Percentiles rank a stretch among this genome's conserved stretches.
These are phyloP conservation scores for Leccinum griseonigrum DNA, from an alignment of 1,284 basidiomycete genomes.

Conservation along the genomic window DNA sequence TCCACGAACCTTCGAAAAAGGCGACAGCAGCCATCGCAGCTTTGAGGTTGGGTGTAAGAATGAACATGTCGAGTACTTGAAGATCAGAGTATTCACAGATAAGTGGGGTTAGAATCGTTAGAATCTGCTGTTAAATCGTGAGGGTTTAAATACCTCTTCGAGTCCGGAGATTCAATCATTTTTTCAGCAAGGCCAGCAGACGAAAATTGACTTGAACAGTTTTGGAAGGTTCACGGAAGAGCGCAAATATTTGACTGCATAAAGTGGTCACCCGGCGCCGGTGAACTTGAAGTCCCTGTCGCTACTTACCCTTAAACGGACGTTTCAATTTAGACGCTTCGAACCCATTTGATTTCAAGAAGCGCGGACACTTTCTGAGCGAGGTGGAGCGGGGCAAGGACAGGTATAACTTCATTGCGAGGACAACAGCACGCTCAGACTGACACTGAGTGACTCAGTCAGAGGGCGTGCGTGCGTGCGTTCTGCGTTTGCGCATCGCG, in stretches of 20 bases:
- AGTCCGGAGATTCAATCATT: neutral
- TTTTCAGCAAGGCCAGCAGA: neutral
- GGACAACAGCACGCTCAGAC: too few species aligned
- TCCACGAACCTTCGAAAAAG: neutral
- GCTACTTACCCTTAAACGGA: too few species aligned
- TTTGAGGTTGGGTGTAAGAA: neutral
- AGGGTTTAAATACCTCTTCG: neutral
- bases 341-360: too few species aligned
- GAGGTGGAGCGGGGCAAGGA: too few species aligned
- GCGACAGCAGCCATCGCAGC: neutral
- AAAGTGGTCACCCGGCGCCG: neutral
- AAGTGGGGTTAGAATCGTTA: neutral
- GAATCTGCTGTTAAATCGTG: neutral
- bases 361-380: too few species aligned
- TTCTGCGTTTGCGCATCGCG: too few species aligned
- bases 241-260: neutral
- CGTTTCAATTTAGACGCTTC: too few species aligned
- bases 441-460: too few species aligned
- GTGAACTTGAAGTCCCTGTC: too few species aligned
- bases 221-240: neutral
- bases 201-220: neutral
- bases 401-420: too few species aligned
- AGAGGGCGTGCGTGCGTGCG: too few species aligned
- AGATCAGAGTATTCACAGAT: neutral
- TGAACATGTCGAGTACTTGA: neutral